Conservation (phyloP, 371 early-diverging fungal genomes). For the Mortierella sp. region DNA sequence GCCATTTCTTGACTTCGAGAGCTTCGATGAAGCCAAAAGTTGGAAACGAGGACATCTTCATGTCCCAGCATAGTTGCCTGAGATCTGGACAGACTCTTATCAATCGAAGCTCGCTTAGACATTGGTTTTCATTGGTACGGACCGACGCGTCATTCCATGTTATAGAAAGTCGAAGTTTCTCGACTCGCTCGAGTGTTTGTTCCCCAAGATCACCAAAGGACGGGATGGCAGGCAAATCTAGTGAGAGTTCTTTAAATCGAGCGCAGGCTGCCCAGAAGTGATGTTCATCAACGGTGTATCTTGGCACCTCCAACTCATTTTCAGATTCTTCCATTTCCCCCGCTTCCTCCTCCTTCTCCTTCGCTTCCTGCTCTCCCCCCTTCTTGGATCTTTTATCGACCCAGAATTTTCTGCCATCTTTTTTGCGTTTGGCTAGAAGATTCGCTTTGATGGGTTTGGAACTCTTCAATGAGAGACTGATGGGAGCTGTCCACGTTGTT, state of each 20-base stretch:
- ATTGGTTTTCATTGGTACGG: neutral
- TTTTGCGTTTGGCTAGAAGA: no score
- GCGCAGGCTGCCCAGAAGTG: neutral
- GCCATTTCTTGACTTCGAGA: neutral
- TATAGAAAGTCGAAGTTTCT: neutral
- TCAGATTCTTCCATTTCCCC: neutral
- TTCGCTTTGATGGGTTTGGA: neutral
- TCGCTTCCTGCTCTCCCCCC: no score
- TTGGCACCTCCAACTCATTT: no score
- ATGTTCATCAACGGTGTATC: neutral
- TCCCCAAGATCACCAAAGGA: neutral
- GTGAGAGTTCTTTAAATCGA: neutral
- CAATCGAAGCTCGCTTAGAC: neutral
- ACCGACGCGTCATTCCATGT: neutral
- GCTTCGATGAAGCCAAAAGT: neutral
- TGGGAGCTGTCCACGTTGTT: neutral
- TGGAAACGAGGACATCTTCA: neutral
- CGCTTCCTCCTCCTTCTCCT: no score
- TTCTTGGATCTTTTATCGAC: no score
- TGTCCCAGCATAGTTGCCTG: neutral
- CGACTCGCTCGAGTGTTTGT: neutral
- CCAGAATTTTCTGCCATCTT: no score
- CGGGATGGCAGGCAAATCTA: neutral
- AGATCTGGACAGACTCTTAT: neutral
- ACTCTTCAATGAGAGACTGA: neutral